These are phyloP conservation scores for Macaranga tanarius DNA, from an alignment of 441 rosid genomes.

Conservation along the genomic window DNA sequence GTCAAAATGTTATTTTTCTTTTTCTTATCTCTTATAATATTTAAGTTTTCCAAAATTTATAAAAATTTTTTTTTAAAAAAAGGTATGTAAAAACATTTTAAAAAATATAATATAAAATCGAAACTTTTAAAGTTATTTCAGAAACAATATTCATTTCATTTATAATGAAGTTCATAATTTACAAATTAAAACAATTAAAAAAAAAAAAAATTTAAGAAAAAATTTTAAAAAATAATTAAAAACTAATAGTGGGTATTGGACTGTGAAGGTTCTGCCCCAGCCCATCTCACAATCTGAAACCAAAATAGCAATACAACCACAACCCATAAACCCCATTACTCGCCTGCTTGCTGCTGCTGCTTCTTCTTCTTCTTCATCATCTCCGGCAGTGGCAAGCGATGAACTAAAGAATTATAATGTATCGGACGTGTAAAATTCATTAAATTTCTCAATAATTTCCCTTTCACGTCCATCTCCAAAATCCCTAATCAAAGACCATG, in stretches of 20 bases:
- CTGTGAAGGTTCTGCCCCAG: neutral
- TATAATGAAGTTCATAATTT: no score
- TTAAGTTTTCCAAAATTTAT: no score
- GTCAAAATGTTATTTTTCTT: no score
- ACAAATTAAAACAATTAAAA: no score
- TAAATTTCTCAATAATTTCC: neutral
- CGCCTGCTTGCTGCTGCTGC: neutral
- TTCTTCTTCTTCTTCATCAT: neutral
- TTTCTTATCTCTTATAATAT: no score
- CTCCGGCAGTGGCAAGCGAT: neutral
- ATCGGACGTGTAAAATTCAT: neutral
- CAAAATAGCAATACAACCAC: neutral
- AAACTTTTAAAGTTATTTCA: no score
- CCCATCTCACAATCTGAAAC: neutral
- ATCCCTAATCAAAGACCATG: conserved; percentile 37
- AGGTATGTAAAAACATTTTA: no score
- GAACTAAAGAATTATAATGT: conserved; percentile 3
- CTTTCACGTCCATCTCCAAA: neutral
- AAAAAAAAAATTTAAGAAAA: no score
- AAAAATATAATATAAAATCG: neutral
- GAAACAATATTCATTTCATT: no score
- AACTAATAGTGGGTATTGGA: neutral
- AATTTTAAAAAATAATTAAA: neutral
- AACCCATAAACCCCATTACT: conserved; percentile 5
- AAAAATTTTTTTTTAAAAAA: no score